phyloP scores from a whole-genome alignment of 2,329 filamentous ascomycete genomes.

The Pseudocercospora fuligena region DNA sequence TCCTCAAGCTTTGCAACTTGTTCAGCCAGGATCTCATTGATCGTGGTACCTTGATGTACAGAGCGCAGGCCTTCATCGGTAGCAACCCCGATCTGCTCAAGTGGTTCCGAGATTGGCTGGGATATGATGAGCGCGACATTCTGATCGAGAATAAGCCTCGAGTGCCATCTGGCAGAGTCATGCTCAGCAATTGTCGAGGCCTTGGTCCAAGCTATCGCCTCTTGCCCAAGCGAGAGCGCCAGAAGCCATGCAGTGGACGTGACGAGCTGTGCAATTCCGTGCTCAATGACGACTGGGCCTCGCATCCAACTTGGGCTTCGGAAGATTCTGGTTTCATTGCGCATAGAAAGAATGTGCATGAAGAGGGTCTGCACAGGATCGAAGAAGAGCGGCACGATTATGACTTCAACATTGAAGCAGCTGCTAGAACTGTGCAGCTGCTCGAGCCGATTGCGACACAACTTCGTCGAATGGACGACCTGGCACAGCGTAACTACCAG shows the following conservation, averaged over 20 bases:
- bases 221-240: constrained; percentile 84
- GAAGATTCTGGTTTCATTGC: constrained; percentile 98
- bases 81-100: constrained; percentile 85
- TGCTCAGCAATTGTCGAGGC: constrained; percentile 92
- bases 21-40: constrained; percentile 94
- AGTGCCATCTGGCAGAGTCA: constrained; percentile 79
- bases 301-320: constrained; percentile 97
- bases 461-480: constrained; percentile 73
- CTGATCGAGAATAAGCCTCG: constrained; percentile 78
- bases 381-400: constrained; percentile 99
- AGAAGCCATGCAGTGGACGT: constrained; percentile 89
- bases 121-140: constrained; percentile 76
- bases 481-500: constrained; percentile 72
- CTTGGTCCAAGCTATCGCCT: constrained; percentile 94
- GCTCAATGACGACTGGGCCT: constrained; percentile 97
- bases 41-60: constrained; percentile 78
- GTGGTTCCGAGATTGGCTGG: constrained; percentile 85
- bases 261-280: constrained; percentile 94
- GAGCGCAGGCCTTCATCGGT: constrained; percentile 84
- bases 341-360: constrained; percentile 93
- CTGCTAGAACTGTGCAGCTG: constrained; percentile 91
- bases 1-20: constrained; percentile 94
- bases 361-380: constrained; percentile 92
- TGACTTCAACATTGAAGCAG: constrained; percentile 96
- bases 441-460: constrained; percentile 93